Conservation (phyloP, 2,329 filamentous ascomycete species). For the Fusarium sp. region DNA sequence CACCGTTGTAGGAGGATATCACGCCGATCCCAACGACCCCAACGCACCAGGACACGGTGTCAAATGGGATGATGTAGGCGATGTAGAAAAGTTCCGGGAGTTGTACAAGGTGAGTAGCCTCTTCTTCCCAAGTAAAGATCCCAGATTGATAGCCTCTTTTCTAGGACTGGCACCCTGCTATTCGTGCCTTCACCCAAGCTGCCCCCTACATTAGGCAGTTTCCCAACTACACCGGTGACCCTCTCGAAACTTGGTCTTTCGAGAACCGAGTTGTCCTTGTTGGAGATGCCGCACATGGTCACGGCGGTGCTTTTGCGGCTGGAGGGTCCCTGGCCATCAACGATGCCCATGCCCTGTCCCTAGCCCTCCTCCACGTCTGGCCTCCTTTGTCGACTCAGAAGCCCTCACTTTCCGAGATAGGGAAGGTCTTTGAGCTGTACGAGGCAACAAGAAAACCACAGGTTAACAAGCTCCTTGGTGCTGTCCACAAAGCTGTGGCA, state of each 20-base stretch:
- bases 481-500: not conserved
- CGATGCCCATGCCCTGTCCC: not conserved
- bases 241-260: not conserved
- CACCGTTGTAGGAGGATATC: not conserved
- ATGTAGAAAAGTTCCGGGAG: not conserved
- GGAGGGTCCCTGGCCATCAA: constrained; percentile 5
- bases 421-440: not conserved
- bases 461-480: not conserved
- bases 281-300: not conserved
- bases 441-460: not conserved
- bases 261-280: not conserved
- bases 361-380: not conserved
- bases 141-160: not conserved
- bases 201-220: not conserved
- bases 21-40: not conserved
- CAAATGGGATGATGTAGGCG: not conserved
- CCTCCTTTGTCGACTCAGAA: not conserved
- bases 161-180: constrained; percentile 1
- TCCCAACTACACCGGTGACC: not conserved
- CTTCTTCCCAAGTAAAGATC: accelerated
- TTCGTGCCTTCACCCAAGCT: constrained; percentile 2
- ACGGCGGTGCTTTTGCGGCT: not conserved
- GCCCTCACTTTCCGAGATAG: not conserved
- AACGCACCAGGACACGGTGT: not conserved
- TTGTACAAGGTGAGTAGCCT: not conserved